phyloP scores from a whole-genome alignment of 768 basidiomycete genomes.

The Paxillus ammoniavirescens region DNA sequence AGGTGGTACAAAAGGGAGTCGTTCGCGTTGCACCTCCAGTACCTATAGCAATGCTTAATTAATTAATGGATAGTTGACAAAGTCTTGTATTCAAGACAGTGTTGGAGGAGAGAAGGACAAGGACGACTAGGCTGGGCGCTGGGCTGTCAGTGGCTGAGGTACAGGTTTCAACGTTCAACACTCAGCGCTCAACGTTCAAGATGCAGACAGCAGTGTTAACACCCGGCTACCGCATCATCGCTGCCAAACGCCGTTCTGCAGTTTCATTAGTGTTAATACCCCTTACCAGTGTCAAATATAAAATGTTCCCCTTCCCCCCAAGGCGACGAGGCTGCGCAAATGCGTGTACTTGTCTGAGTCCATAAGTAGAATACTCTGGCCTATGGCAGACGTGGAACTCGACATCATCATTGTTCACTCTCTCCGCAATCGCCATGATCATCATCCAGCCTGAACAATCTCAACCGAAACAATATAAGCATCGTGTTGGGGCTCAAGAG shows the following conservation, averaged over 20 bases:
- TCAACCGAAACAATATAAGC: not conserved
- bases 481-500: not conserved
- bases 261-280: too few relatives aligned
- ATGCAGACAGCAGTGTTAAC: too few relatives aligned
- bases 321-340: slow-evolving; percentile 7
- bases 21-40: slow-evolving; percentile 13
- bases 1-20: not conserved
- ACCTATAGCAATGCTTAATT: slow-evolving; percentile 12
- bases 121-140: not conserved
- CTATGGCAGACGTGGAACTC: not conserved
- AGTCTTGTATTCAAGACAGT: not conserved
- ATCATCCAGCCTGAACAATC: slow-evolving; percentile 7
- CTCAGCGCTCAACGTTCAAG: too few relatives aligned
- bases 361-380: not conserved
- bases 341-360: not conserved
- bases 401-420: not conserved
- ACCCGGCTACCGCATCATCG: too few relatives aligned
- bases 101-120: not conserved
- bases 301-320: not conserved
- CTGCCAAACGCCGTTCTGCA: too few relatives aligned
- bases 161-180: too few relatives aligned
- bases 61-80: not conserved
- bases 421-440: slow-evolving; percentile 5
- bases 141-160: too few relatives aligned
- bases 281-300: too few relatives aligned